Conservation (phyloP, 345 rosid genomes). For the Fremontodendron californicum region DNA sequence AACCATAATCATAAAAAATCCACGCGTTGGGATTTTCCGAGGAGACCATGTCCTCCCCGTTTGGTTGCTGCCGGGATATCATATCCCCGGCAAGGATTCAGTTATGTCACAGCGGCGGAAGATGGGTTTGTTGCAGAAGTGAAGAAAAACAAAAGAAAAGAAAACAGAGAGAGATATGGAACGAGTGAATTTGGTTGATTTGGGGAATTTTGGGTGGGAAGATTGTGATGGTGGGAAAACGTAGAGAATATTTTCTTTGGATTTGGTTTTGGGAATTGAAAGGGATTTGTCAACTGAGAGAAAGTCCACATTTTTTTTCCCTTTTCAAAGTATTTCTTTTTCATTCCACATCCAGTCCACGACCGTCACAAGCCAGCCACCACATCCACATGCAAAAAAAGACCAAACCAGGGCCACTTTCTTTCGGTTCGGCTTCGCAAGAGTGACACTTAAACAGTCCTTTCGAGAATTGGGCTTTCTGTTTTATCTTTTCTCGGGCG, state of each 20-base stretch:
- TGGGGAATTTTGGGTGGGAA: constrained; percentile 10
- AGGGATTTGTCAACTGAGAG: neutral
- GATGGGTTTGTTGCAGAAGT: neutral
- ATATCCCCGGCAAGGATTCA: constrained; percentile 14
- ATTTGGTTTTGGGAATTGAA: neutral
- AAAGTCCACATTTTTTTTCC: constrained; percentile 7
- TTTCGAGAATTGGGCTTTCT: neutral
- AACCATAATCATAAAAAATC: constrained; percentile 36
- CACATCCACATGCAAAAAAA: neutral
- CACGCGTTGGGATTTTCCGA: constrained; percentile 32
- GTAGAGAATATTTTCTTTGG: constrained; percentile 5
- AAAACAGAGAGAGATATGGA: constrained; percentile 12
- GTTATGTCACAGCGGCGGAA: neutral
- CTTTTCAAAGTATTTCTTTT: neutral
- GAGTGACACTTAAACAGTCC: neutral
- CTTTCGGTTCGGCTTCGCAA: neutral
- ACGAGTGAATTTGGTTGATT: constrained; percentile 20
- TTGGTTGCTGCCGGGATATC: neutral
- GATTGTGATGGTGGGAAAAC: constrained; percentile 14
- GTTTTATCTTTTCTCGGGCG: neutral
- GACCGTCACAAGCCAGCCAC: neutral
- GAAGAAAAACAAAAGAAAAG: neutral
- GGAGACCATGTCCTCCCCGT: constrained; percentile 24
- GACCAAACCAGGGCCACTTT: neutral
- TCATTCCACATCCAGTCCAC: constrained; percentile 4